phyloP scores from a whole-genome alignment of 441 rosid genomes.

The Euphorbia schlechtendalii region DNA sequence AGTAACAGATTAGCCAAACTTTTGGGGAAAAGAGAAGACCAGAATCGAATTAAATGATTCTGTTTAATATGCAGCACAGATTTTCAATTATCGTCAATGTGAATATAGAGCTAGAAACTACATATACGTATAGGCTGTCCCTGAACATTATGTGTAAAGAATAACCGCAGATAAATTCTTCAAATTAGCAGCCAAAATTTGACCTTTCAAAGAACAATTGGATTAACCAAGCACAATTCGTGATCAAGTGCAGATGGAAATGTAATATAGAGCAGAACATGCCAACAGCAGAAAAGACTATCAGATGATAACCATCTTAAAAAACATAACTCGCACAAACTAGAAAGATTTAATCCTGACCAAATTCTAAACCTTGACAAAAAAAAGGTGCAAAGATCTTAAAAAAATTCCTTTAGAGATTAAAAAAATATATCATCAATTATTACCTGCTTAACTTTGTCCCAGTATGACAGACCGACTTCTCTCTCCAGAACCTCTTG shows the following conservation, averaged over 20 bases:
- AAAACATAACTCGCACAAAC: not conserved
- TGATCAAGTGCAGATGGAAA: not conserved
- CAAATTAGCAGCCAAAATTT: not conserved
- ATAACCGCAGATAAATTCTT: not conserved
- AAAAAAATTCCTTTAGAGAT: not conserved
- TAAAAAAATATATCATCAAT: not conserved
- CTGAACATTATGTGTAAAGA: not conserved
- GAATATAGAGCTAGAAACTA: not conserved
- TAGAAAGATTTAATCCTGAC: not conserved
- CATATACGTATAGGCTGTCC: not conserved
- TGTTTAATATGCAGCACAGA: not conserved
- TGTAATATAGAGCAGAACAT: not conserved
- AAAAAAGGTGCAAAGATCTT: not conserved
- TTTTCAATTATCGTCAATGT: constrained; percentile 8
- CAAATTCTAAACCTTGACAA: not conserved
- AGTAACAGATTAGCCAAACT: constrained; percentile 15
- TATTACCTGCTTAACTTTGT: constrained; percentile 89
- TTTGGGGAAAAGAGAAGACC: not conserved
- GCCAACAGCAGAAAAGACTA: not conserved
- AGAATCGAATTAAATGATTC: not conserved
- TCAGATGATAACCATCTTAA: not conserved
- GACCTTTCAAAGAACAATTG: not conserved
- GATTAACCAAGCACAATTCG: not conserved
- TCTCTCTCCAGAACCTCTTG: constrained; percentile 99
- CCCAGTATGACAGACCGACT: constrained; percentile 98